Conservation (phyloP, 768 basidiomycete genomes). For the Pluteus cervinus region DNA sequence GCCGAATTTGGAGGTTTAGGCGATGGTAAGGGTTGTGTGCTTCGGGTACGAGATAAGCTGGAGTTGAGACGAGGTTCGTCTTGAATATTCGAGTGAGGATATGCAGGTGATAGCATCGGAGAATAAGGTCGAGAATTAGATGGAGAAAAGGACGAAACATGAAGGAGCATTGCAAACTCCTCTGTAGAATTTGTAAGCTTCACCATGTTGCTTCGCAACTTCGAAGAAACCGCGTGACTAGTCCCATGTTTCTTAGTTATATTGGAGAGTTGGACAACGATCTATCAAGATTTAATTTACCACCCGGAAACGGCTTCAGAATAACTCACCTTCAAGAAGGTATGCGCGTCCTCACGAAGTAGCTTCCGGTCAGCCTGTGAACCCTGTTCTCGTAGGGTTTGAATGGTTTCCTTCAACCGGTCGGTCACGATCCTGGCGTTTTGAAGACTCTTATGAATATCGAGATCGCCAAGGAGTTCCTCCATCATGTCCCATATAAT, state of each 20-base stretch:
- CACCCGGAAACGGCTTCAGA: background rate
- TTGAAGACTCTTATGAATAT: slow-evolving; percentile 49
- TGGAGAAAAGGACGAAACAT: slow-evolving; percentile 77
- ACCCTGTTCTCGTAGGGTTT: slow-evolving; percentile 51
- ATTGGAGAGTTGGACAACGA: slow-evolving; percentile 72
- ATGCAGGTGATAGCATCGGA: slow-evolving; percentile 39
- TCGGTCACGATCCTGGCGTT: slow-evolving; percentile 61
- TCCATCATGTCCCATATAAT: slow-evolving; percentile 80
- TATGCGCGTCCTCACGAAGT: slow-evolving; percentile 71
- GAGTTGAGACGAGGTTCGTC: slow-evolving; percentile 47
- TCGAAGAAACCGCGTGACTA: slow-evolving; percentile 45
- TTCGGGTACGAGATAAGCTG: slow-evolving; percentile 55
- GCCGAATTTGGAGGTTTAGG: too few species aligned
- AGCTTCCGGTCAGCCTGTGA: slow-evolving; percentile 48
- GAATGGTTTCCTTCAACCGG: slow-evolving; percentile 54
- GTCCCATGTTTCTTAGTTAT: slow-evolving; percentile 60
- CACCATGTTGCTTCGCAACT: slow-evolving; percentile 65
- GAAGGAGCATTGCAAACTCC: slow-evolving; percentile 81
- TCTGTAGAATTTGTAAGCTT: slow-evolving; percentile 79
- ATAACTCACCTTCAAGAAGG: slow-evolving; percentile 69
- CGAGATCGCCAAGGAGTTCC: slow-evolving; percentile 52
- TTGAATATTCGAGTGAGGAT: slow-evolving; percentile 16
- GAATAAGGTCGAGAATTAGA: slow-evolving; percentile 52
- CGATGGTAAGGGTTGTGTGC: slow-evolving; percentile 40
- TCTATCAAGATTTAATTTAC: slow-evolving; percentile 30